Conservation (phyloP, 768 basidiomycete species). For the Collybia mongolica region DNA sequence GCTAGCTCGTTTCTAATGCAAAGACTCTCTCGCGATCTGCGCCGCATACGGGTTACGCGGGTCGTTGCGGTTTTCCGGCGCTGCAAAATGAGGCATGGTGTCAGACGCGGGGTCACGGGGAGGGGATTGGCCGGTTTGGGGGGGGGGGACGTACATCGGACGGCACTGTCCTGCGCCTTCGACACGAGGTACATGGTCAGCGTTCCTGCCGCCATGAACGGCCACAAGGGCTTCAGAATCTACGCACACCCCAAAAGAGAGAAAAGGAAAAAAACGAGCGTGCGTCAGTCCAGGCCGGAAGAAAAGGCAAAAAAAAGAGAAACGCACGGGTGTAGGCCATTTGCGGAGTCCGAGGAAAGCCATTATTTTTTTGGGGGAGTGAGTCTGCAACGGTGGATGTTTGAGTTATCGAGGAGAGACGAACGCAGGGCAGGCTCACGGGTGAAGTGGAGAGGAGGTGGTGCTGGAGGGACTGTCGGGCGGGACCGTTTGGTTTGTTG, state of each 20-base stretch:
- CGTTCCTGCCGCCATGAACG: conserved; percentile 67
- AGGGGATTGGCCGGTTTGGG: not conserved
- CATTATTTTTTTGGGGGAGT: conserved; percentile 40
- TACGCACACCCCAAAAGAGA: conserved; percentile 23
- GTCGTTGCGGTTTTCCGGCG: conserved; percentile 68
- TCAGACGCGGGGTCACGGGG: no score
- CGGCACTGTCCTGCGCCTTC: conserved; percentile 64
- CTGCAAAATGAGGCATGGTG: conserved; percentile 29
- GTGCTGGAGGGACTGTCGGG: conserved; percentile 31
- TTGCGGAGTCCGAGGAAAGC: conserved; percentile 79
- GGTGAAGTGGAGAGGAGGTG: conserved; percentile 14
- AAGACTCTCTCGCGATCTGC: conserved; percentile 65
- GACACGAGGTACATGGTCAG: conserved; percentile 68
- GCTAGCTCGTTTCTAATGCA: conserved; percentile 33
- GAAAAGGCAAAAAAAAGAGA: conserved; percentile 5
- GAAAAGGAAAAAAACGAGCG: not conserved
- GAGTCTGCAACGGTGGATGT: not conserved
- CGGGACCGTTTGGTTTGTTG: conserved; percentile 33
- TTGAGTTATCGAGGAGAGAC: no score
- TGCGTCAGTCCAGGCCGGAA: conserved; percentile 1
- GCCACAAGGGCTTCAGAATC: conserved; percentile 77
- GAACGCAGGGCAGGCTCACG: not conserved
- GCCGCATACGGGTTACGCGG: conserved; percentile 83
- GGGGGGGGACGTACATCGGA: conserved; percentile 59
- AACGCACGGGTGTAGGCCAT: conserved; percentile 75